Evolutionary conservation across 176 grass and related monocot species (phyloP).

Genomic region (Canna indica): DNA sequence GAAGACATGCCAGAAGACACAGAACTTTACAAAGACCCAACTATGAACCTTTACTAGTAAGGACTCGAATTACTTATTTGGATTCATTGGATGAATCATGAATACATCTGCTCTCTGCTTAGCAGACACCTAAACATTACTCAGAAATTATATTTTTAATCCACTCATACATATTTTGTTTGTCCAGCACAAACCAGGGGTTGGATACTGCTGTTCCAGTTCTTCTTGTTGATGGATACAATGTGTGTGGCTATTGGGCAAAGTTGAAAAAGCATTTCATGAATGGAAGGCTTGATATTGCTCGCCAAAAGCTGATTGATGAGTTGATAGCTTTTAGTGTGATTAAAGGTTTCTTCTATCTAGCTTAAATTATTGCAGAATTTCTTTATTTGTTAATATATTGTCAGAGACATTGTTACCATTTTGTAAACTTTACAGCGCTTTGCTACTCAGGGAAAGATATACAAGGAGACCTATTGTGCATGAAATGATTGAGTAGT

Average conservation of each 20-base stretch:
- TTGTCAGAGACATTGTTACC: background rate
- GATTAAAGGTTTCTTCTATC: slow-evolving; percentile 46
- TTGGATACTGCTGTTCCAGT: slow-evolving; percentile 59
- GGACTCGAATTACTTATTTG: slow-evolving; percentile 23
- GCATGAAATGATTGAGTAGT: background rate
- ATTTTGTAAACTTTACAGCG: background rate
- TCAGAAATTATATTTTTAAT: background rate
- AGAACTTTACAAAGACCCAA: slow-evolving; percentile 55
- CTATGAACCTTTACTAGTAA: slow-evolving; percentile 60
- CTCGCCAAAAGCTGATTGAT: slow-evolving; percentile 75
- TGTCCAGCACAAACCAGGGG: slow-evolving; percentile 57
- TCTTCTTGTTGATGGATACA: slow-evolving; percentile 90
- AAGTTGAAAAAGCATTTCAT: slow-evolving; percentile 83
- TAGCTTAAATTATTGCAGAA: background rate
- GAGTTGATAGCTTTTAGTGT: slow-evolving; percentile 65
- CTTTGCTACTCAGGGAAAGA: background rate
- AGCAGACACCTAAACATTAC: background rate
- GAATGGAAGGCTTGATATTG: slow-evolving; percentile 70
- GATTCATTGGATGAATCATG: background rate
- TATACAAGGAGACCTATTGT: background rate
- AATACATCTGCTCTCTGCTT: background rate
- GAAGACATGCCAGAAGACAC: slow-evolving; percentile 59
- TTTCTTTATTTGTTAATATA: background rate
- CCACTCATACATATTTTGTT: background rate
- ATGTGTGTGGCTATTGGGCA: slow-evolving; percentile 86